Evolutionary conservation across 805 yeast genomes (phyloP), one percentile per base, ranked within the genome.

Genomic region (Myxozyma nipponensis): DNA sequence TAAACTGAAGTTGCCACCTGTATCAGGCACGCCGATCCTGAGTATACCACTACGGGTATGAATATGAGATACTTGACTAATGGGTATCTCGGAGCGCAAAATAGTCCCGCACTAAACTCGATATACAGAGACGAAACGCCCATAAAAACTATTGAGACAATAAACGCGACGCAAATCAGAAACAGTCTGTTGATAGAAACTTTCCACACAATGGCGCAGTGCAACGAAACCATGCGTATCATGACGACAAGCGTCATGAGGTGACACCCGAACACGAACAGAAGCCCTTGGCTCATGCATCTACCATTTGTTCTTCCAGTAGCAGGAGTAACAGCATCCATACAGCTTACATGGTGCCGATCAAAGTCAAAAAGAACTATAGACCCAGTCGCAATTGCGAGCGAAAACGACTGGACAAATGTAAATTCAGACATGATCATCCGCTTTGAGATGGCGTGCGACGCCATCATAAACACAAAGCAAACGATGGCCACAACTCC

Each of bases 381-480:
- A 2, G 58, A 48, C n/a, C 35, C 44, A 28, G 44, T 37, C 22
- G 41, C 34, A n/a, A 32, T 22, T 6, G 45, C 45, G 2, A 52
- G 54, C 21, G 34, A 42, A 19, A 50, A 22, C 10, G 58, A 42
- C 36, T 54, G 58, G 2, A 50, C 23, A 13, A 52, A 26, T 28
- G 39, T 47, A 41, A 34, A 50, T 34, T 52, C 58, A 6, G 54
- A 50, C 49, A 50, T 51, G 30, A 54, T 55, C 46, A 54, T 30
- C 19, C 56, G 38, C 23, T 52, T 47, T 26, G 47, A 42, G 26
- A 54, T 18, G 19, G 43, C n/a, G 42, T 54, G 58, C 25, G 58
- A 50, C 21, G 46, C 28, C 24, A 39, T 43, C 18, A 54, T 41
- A n/a, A 54, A 50, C 37, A 46, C 13, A 5, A 53, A 42, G 39